Conservation (phyloP, 257 asterid genomes). For the Nyctanthes arbortristis region DNA sequence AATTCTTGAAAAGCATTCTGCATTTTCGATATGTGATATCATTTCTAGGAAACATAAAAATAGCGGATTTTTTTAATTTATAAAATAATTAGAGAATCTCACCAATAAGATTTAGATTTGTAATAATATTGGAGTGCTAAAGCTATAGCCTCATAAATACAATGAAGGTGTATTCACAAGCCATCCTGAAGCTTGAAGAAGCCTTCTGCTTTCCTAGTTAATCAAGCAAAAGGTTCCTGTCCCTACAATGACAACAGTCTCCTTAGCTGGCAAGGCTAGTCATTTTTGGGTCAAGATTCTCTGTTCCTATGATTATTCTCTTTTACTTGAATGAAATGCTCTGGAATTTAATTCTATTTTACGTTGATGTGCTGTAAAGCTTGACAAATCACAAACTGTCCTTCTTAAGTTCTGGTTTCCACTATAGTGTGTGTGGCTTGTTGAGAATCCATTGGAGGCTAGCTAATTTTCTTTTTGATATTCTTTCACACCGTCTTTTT, state of each 20-base stretch:
- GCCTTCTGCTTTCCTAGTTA: neutral
- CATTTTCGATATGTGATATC: neutral
- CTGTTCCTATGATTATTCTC: neutral
- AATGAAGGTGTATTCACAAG: neutral
- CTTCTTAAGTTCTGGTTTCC: no score
- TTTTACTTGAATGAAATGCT: no score
- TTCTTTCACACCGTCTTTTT: no score
- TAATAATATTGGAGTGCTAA: neutral
- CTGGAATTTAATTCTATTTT: neutral
- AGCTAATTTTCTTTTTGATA: no score
- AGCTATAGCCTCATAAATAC: neutral
- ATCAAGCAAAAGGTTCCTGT: neutral
- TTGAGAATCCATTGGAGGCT: no score
- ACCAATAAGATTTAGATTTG: neutral
- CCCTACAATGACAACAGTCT: neutral
- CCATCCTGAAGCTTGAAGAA: neutral
- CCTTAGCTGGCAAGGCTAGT: neutral
- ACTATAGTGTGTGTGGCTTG: no score
- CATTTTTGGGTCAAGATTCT: neutral
- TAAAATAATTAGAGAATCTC: neutral
- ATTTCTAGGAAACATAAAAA: neutral
- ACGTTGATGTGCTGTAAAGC: neutral
- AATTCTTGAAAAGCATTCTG: neutral
- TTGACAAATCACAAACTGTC: no score
- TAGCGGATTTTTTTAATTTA: neutral